These are phyloP conservation scores for Euphorbia celastroides DNA, from an alignment of 441 rosid species.

Conservation along the genomic window DNA sequence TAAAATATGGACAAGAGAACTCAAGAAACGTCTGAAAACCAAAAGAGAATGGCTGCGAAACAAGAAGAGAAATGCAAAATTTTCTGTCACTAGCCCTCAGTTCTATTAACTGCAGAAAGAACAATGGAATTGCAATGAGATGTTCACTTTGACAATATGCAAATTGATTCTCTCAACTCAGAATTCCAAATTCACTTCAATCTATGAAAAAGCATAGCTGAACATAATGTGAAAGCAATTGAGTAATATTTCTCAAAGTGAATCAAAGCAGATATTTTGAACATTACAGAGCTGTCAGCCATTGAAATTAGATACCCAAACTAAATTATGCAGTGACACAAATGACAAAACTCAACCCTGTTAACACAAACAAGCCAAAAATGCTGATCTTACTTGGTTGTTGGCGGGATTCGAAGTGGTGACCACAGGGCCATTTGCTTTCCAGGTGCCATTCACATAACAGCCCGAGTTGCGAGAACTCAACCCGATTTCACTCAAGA, in stretches of 20 bases:
- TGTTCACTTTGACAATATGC: background rate
- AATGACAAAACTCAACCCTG: background rate
- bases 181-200: background rate
- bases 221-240: background rate
- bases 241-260: background rate
- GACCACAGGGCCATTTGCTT: conserved; percentile 59
- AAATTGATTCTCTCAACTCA: background rate
- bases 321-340: background rate
- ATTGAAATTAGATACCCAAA: background rate
- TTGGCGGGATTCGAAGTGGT: conserved; percentile 69
- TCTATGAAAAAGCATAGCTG: background rate
- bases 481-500: conserved; percentile 78
- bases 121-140: background rate
- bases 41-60: background rate
- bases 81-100: background rate
- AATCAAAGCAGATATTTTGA: background rate
- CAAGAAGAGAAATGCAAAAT: background rate
- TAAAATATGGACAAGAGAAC: background rate
- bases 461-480: conserved; percentile 57
- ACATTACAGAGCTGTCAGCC: background rate
- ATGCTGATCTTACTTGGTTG: conserved; percentile 48
- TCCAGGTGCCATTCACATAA: conserved; percentile 72
- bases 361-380: background rate
- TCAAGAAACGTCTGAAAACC: background rate
- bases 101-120: background rate